phyloP scores from a whole-genome alignment of 2,329 filamentous ascomycete species.

The Talaromyces marneffei region DNA sequence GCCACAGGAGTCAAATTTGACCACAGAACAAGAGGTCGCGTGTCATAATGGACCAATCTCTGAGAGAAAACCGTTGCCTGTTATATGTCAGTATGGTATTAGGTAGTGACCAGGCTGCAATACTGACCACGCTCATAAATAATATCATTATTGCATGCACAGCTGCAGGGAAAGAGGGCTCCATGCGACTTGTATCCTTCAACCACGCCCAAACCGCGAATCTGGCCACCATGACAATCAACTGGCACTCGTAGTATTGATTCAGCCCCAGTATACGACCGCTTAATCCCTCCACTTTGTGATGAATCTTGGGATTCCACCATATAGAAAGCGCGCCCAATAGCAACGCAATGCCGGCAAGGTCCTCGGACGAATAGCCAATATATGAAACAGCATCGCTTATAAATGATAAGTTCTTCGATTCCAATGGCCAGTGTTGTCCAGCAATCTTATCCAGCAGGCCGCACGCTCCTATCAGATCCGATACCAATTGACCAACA shows the following conservation, averaged over 20 bases:
- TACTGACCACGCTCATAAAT: conserved; percentile 36
- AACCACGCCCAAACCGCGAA: conserved; percentile 42
- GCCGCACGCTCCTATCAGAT: conserved; percentile 32
- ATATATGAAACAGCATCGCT: conserved; percentile 13
- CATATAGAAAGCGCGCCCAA: conserved; percentile 41
- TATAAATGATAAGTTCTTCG: conserved; percentile 21
- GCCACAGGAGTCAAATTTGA: conserved; percentile 30
- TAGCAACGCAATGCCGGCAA: conserved; percentile 35
- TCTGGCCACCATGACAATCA: conserved; percentile 41
- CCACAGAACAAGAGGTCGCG: conserved; percentile 39
- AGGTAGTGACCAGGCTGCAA: neutral
- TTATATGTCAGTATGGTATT: neutral
- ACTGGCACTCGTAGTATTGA: conserved; percentile 44
- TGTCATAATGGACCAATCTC: conserved; percentile 35
- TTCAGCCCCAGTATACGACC: conserved; percentile 38
- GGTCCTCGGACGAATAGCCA: conserved; percentile 24
- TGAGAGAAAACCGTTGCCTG: conserved; percentile 36
- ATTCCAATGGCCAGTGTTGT: conserved; percentile 14
- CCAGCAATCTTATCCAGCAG: conserved; percentile 12
- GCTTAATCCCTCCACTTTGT: conserved; percentile 38
- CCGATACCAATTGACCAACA: conserved; percentile 40
- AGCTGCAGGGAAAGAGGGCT: conserved; percentile 26
- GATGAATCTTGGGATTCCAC: conserved; percentile 46
- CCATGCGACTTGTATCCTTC: conserved; percentile 33
- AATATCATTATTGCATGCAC: conserved; percentile 37